These are phyloP conservation scores for Trametes coccinea DNA, from an alignment of 768 basidiomycete species.

Conservation along the genomic window DNA sequence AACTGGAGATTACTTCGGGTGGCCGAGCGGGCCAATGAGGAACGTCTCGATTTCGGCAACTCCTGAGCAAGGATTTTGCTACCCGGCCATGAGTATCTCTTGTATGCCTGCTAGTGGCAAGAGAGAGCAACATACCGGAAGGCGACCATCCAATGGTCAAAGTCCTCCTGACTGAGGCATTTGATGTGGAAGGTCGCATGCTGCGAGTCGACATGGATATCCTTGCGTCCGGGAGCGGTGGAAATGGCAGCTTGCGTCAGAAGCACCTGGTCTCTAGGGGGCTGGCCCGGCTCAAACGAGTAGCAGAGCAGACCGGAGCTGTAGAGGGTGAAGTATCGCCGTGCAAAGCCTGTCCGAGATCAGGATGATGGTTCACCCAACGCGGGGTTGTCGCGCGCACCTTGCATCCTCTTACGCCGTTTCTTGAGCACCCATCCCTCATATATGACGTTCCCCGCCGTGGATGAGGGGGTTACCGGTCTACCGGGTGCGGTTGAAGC, in stretches of 20 bases:
- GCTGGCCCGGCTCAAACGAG: slow-evolving; percentile 69
- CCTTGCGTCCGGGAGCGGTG: slow-evolving; percentile 67
- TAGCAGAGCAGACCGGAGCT: slow-evolving; percentile 73
- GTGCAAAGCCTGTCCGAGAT: slow-evolving; percentile 66
- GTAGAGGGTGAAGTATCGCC: slow-evolving; percentile 74
- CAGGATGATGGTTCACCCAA: background rate
- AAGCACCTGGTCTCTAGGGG: slow-evolving; percentile 67
- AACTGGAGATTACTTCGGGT: slow-evolving; percentile 45
- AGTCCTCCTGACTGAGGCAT: slow-evolving; percentile 71
- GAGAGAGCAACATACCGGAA: slow-evolving; percentile 52
- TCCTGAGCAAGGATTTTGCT: slow-evolving; percentile 66
- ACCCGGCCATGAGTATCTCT: background rate
- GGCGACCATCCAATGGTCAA: slow-evolving; percentile 70
- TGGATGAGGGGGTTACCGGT: slow-evolving; percentile 10
- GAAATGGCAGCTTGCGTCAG: slow-evolving; percentile 73
- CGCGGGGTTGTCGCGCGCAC: slow-evolving; percentile 37
- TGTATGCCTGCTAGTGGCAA: background rate
- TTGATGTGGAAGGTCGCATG: slow-evolving; percentile 82
- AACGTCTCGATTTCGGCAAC: slow-evolving; percentile 39
- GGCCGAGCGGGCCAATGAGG: slow-evolving; percentile 37
- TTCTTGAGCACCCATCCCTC: slow-evolving; percentile 89
- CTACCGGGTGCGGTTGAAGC: slow-evolving; percentile 12
- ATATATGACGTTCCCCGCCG: slow-evolving; percentile 38
- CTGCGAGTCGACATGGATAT: slow-evolving; percentile 79
- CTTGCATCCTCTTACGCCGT: slow-evolving; percentile 86